Base-by-base conservation (phyloP, 768 basidiomycete species). In the Mycena epipterygia region DNA sequence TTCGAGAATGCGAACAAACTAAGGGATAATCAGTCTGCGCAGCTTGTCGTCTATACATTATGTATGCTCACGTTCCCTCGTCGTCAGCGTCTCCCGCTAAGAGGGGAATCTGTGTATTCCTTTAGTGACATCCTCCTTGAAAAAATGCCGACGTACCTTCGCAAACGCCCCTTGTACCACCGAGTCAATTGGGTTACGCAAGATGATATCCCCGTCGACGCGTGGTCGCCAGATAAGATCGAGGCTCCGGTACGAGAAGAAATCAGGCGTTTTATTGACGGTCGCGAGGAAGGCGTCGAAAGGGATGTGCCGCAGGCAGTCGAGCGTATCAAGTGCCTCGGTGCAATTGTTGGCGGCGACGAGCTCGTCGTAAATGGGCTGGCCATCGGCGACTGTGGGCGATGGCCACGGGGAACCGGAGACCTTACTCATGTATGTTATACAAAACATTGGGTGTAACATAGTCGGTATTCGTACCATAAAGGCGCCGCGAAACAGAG, bases 41-140 rank as follows among this genome's bases (percentile, higher is more conserved):
- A 13, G 17, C 2, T 49, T 7, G 27, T 2, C 16, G 21, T 44
- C 1, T 42, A 14, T 53, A 23, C 16, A 49, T 13, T 52, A 23
- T n/a, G 27, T 6, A 49, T n/a, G 77, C 83, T 70, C 62, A 83
- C 77, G 84, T 84, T 64, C 84, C 84, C 67, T 85, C 84, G 39
- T 86, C 85, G 55, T 85, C 83, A 33, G 78, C 79, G 55, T 81
- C 76, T 0, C 85, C 84, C n/a, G 74, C 70, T 32, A 82, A 71
- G 30, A 74, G 68, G 14, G 81, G 80, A 25, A 77, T 59, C 73
- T 76, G 72, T 49, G 56, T 5, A 17, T 62, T 41, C 73, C 3
- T 29, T 33, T 17, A 39, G 7, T 5, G 68, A 8, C 17, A 11
- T 30, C 23, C 9, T 39, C 6, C 33, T 73, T 9, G 23, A 14